Conservation (phyloP, 306 rosid species). For the Inga oerstediana region DNA sequence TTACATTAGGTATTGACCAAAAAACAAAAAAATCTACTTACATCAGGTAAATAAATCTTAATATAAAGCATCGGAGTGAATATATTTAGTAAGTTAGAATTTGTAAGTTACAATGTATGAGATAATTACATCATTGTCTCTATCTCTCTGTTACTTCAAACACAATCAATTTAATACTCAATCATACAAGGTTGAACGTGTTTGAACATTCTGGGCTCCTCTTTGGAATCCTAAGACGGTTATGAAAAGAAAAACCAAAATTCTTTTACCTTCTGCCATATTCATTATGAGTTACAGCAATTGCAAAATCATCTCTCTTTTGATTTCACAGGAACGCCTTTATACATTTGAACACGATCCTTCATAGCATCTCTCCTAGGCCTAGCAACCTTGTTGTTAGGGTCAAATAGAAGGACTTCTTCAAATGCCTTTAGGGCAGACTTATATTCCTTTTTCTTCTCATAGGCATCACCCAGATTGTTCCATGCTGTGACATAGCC, state of each 20-base stretch:
- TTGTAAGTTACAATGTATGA: not conserved
- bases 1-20: too few species aligned
- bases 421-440: slow-evolving; percentile 90
- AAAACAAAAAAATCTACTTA: too few species aligned
- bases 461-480: slow-evolving; percentile 97
- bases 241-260: not conserved
- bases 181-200: slow-evolving; percentile 7
- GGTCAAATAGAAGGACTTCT: slow-evolving; percentile 91
- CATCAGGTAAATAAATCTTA: too few species aligned
- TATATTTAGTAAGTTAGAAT: not conserved
- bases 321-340: slow-evolving; percentile 74
- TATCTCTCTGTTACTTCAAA: slow-evolving; percentile 18
- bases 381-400: slow-evolving; percentile 86
- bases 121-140: not conserved
- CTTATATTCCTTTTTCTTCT: slow-evolving; percentile 71
- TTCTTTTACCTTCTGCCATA: slow-evolving; percentile 14
- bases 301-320: slow-evolving; percentile 51
- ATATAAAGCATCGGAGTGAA: not conserved
- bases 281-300: slow-evolving; percentile 6
- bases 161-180: slow-evolving; percentile 4
- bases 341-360: slow-evolving; percentile 60
- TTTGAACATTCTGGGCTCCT: not conserved
- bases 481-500: slow-evolving; percentile 98
- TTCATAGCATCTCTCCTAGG: slow-evolving; percentile 81
- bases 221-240: not conserved